phyloP scores from a whole-genome alignment of 2,329 filamentous ascomycete genomes.

The Talaromyces sp. region DNA sequence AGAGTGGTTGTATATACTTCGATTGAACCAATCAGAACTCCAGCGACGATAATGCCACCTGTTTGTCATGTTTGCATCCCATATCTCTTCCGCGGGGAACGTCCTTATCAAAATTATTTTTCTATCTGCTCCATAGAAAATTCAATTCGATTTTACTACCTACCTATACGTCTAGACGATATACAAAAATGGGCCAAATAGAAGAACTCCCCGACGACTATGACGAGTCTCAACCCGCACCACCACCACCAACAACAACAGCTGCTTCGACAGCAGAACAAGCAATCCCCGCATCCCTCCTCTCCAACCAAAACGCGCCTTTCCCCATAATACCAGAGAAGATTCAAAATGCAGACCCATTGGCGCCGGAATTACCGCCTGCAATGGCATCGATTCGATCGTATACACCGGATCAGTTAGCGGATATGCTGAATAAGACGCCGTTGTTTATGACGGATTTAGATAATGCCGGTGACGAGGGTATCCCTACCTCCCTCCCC shows the following conservation, averaged over 20 bases:
- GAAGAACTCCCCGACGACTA: constrained; percentile 50
- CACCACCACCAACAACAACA: constrained; percentile 26
- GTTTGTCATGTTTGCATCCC: constrained; percentile 14
- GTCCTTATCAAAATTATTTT: constrained; percentile 8
- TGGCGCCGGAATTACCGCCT: constrained; percentile 50
- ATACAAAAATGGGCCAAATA: constrained; percentile 45
- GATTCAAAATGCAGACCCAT: constrained; percentile 28
- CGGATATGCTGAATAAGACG: constrained; percentile 61
- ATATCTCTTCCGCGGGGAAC: constrained; percentile 1
- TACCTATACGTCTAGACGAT: neutral
- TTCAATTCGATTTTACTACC: neutral
- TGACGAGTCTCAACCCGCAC: constrained; percentile 43
- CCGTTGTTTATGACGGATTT: constrained; percentile 96
- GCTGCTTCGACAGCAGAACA: neutral
- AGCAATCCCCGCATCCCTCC: neutral
- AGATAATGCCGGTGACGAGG: constrained; percentile 55
- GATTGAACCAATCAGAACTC: neutral
- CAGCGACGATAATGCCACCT: neutral
- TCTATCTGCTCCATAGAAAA: neutral
- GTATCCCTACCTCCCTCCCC: constrained; percentile 32
- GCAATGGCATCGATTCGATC: constrained; percentile 53
- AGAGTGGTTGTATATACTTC: neutral
- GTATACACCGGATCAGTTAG: constrained; percentile 55
- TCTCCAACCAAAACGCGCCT: constrained; percentile 25
- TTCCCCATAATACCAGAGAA: constrained; percentile 38